A percentile compares a stretch with the other conserved stretches of the same genome.
phyloP scores from a whole-genome alignment of 2,329 filamentous ascomycete species.

The Delphinella strobiligena region DNA sequence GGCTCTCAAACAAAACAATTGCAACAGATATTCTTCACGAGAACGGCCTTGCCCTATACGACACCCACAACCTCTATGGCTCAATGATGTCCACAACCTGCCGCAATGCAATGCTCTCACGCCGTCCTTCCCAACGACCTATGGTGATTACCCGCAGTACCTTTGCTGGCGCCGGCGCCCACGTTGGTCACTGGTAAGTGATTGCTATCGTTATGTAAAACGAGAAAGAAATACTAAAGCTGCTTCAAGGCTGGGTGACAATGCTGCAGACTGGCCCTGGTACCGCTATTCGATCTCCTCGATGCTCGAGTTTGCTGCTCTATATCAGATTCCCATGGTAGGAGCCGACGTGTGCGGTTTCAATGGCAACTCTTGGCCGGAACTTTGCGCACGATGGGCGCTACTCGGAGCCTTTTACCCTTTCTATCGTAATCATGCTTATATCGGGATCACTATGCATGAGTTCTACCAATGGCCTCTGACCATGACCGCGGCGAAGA shows the following conservation, averaged over 20 bases:
- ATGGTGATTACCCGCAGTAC: constrained; percentile 66
- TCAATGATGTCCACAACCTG: constrained; percentile 61
- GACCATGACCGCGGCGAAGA: constrained; percentile 15
- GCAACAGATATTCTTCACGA: constrained; percentile 56
- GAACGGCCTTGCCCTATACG: constrained; percentile 56
- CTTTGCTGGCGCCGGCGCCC: constrained; percentile 56
- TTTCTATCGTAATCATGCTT: constrained; percentile 17
- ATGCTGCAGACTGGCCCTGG: constrained; percentile 30
- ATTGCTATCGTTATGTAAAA: too few species aligned
- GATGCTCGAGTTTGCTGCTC: constrained; percentile 33
- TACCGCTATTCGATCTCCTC: constrained; percentile 31
- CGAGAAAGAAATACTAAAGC: too few species aligned
- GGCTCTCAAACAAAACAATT: constrained; percentile 38
- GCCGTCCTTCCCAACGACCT: constrained; percentile 52
- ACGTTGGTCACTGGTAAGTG: constrained; percentile 49
- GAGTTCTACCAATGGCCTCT: constrained; percentile 18
- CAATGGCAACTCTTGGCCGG: constrained; percentile 13
- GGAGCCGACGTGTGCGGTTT: constrained; percentile 39
- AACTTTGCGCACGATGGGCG: constrained; percentile 14
- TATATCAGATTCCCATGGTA: constrained; percentile 61
- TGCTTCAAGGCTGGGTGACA: constrained; percentile 51
- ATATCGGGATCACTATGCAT: constrained; percentile 16
- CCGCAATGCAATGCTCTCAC: constrained; percentile 51
- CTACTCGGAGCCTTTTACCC: constrained; percentile 17
- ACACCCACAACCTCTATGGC: constrained; percentile 68